Base-by-base conservation (phyloP, 768 basidiomycete species). In the Boletales sp. region DNA sequence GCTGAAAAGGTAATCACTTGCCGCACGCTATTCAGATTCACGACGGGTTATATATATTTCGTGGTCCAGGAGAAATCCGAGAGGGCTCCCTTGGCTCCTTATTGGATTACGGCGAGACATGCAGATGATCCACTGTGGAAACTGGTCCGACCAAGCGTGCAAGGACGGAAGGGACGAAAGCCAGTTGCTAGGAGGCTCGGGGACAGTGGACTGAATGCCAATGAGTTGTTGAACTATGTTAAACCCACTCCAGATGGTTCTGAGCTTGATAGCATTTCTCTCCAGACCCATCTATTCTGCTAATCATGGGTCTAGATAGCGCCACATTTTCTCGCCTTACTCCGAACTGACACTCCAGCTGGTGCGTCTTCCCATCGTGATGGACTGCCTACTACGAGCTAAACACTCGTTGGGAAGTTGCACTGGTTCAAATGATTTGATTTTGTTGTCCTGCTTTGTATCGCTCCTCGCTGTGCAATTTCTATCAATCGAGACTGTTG, bases 101-200 rank as follows among this genome's bases (percentile, higher is more conserved):
- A 64, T 14, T 64, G 60, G 63, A 66, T 64, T 31, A 12, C 37
- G 12, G 55, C 56, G 19, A 55, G 43, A 50, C 56, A 63, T 31
- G 21, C 18, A 2, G 39, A 61, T 14, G 61, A 65, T 33, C 55
- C 61, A 3, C 12, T 45, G 35, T 61, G 61, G 59, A 58, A 44
- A 17, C 35, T 50, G 14, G 31, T 37, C 25, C 39, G 19, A 11
- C 3, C 36, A 11, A 11, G 40, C 30, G 18, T 21, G 7, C 33
- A 42, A 35, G 48, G 50, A 17, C 55, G 57, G 25, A 61, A 46
- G 41, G 50, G 36, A 51, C 48, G 49, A 32, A 66, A 62, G 41
- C 36, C 46, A 6, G 18, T 3, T n/a, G 46, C 57, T 5, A 55
- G 39, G 40, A 60, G 36, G 42, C 17, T 64, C 36, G 56, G 38